Evolutionary conservation across 139 green algal genomes (phyloP).

Genomic region (Auxenochlorella protothecoides): DNA sequence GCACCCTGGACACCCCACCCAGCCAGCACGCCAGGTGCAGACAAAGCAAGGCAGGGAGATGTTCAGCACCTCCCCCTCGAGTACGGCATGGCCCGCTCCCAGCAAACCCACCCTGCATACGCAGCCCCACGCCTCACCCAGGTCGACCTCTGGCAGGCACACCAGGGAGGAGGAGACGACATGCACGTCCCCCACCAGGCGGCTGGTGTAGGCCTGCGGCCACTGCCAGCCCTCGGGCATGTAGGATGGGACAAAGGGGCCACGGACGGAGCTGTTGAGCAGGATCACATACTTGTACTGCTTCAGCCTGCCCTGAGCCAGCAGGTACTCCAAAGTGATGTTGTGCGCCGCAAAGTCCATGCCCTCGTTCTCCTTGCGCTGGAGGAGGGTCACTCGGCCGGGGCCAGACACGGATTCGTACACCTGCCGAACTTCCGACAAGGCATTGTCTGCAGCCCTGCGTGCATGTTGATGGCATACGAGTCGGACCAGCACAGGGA

Average conservation of each 20-base stretch:
- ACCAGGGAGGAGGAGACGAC: slow-evolving; percentile 52
- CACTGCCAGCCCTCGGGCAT: slow-evolving; percentile 59
- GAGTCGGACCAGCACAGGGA: no score
- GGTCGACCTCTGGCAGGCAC: slow-evolving; percentile 49
- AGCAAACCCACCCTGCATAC: no score
- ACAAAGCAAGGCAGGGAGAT: background rate
- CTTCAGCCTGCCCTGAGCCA: slow-evolving; percentile 7
- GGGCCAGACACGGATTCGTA: background rate
- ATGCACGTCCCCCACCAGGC: slow-evolving; percentile 18
- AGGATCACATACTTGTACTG: slow-evolving; percentile 55
- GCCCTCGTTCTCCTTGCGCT: slow-evolving; percentile 52
- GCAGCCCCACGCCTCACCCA: slow-evolving; percentile 9
- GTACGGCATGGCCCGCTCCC: no score
- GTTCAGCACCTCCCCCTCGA: background rate
- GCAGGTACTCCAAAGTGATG: slow-evolving; percentile 39
- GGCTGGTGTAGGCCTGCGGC: slow-evolving; percentile 46
- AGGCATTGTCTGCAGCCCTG: no score
- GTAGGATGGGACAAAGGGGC: slow-evolving; percentile 44
- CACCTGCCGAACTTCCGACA: no score
- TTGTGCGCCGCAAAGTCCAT: slow-evolving; percentile 76
- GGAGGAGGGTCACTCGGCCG: slow-evolving; percentile 28
- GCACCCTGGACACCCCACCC: no score
- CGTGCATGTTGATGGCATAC: no score
- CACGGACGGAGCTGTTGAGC: slow-evolving; percentile 49
- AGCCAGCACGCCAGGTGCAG: no score